Base-by-base conservation (phyloP, 768 basidiomycete genomes). In the Dioszegia hungarica region DNA sequence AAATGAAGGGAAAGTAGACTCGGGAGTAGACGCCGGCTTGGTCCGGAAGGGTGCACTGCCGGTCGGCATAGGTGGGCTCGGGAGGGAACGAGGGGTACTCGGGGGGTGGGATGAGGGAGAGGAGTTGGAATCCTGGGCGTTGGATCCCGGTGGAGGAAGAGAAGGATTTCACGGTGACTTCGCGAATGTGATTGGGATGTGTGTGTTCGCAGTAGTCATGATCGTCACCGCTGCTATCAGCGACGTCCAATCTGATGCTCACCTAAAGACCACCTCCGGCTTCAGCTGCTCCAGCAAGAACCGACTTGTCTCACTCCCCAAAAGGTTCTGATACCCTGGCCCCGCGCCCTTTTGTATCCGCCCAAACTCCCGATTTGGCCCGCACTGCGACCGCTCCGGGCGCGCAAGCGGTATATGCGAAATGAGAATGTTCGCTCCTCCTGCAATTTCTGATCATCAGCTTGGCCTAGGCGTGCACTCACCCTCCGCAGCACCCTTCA, bases 171-270 rank as follows among this genome's bases (percentile, higher is more conserved):
- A 97, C 83, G 0, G 90, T 88, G 19, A 93, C 81, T 77, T 98
- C 93, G 48, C 80, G 82, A 12, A 83, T 78, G 33, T 75, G 75
- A 11, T 52, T 58, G 31, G 66, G 64, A 73, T 86, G 84, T 70
- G 79, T 79, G 68, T 85, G 84, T 78, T 89, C 89, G 75, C 94
- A 98, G 62, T 93, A 90, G 67, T 97, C 94, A 72, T 95, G 92
- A 69, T 97, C 92, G 74, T 97, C 91, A 5, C 90, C 94, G 63
- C 89, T 90, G 57, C 24, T 36, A 40, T 48, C 20, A 45, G 36
- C 31, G 5, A 5, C 2, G 40, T 22, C 28, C 15, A 20, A 24
- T 3, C 4, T 20, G 28, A 39, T 17, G 46, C 66, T 56, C 47
- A 87, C 87, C 88, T 91, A 75, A 90, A 86, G 31, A 93, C 79